These are phyloP conservation scores for Verticillium longisporum DNA, from an alignment of 2,329 filamentous ascomycete genomes.

Conservation along the genomic window DNA sequence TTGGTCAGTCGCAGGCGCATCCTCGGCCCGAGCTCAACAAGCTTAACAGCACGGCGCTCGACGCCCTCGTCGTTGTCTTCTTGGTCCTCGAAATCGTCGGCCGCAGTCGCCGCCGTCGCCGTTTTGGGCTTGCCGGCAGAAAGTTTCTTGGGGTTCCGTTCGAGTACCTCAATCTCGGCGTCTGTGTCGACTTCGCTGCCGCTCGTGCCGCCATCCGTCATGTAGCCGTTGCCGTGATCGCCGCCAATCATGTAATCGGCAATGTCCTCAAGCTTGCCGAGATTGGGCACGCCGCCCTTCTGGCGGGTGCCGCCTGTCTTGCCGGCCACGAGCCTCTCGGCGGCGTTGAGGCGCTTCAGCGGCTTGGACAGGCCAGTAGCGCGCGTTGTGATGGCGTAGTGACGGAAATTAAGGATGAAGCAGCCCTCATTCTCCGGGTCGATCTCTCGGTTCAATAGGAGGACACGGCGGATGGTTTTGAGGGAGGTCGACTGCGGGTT, in stretches of 20 bases:
- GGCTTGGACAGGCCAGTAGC: constrained; percentile 78
- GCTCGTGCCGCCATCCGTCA: constrained; percentile 68
- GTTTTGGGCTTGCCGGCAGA: constrained; percentile 39
- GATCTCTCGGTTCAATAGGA: constrained; percentile 80
- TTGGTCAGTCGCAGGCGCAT: constrained; percentile 88
- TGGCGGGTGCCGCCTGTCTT: constrained; percentile 55
- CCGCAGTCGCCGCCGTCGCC: constrained; percentile 34
- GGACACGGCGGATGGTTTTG: constrained; percentile 83
- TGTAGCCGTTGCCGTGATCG: constrained; percentile 68
- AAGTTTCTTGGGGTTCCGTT: constrained; percentile 54
- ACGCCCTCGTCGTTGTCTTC: constrained; percentile 50
- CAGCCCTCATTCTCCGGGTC: constrained; percentile 53
- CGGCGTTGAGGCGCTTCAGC: constrained; percentile 75
- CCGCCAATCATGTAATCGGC: constrained; percentile 89
- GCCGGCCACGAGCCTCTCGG: constrained; percentile 65
- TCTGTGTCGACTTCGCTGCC: constrained; percentile 93
- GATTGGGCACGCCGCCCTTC: constrained; percentile 74
- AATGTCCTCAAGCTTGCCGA: constrained; percentile 86
- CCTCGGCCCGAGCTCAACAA: constrained; percentile 86
- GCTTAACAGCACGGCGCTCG: constrained; percentile 81
- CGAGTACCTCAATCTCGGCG: constrained; percentile 83
- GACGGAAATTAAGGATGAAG: constrained; percentile 80
- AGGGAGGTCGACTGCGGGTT: constrained; percentile 86
- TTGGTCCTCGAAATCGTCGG: constrained; percentile 21
- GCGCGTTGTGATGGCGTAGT: constrained; percentile 93